Conservation (phyloP, 306 rosid genomes). For the Corylus heterophylla region DNA sequence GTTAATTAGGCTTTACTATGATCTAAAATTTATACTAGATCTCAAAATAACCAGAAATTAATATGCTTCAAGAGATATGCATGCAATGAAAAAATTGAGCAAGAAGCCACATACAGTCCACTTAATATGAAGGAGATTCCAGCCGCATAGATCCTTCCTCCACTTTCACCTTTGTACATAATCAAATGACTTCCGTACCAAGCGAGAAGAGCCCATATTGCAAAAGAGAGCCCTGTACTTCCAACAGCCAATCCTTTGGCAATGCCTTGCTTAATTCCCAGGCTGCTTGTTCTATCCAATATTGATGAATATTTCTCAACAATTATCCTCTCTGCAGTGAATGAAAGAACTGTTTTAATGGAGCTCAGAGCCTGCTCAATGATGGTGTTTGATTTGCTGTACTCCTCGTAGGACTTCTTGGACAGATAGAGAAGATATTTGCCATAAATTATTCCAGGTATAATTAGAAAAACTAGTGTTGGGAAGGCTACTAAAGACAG, state of each 20-base stretch:
- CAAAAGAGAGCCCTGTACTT: conserved; percentile 75
- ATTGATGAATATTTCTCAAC: conserved; percentile 59
- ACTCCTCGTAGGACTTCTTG: conserved; percentile 53
- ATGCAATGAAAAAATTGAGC: background rate
- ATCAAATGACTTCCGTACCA: conserved; percentile 97
- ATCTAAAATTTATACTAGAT: background rate
- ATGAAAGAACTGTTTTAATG: conserved; percentile 72
- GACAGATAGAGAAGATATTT: conserved; percentile 71
- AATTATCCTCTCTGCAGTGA: conserved; percentile 79
- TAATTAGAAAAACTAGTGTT: conserved; percentile 68
- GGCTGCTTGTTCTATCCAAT: conserved; percentile 59
- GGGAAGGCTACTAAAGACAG: conserved; percentile 78
- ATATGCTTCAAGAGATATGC: background rate
- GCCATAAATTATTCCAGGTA: conserved; percentile 87
- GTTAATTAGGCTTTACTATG: no score
- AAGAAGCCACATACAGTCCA: conserved; percentile 64
- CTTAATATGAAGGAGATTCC: conserved; percentile 81
- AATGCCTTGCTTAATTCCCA: conserved; percentile 87
- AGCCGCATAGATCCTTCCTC: conserved; percentile 90
- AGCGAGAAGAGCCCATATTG: conserved; percentile 94
- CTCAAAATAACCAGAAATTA: background rate
- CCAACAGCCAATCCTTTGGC: conserved; percentile 93
- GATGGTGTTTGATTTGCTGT: conserved; percentile 65
- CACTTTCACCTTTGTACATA: conserved; percentile 85
- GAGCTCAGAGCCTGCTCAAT: conserved; percentile 84